Evolutionary conservation across 1,139 yeast species (phyloP), one percentile per base, ranked within the genome.

Genomic region (Hansenula anomala): DNA sequence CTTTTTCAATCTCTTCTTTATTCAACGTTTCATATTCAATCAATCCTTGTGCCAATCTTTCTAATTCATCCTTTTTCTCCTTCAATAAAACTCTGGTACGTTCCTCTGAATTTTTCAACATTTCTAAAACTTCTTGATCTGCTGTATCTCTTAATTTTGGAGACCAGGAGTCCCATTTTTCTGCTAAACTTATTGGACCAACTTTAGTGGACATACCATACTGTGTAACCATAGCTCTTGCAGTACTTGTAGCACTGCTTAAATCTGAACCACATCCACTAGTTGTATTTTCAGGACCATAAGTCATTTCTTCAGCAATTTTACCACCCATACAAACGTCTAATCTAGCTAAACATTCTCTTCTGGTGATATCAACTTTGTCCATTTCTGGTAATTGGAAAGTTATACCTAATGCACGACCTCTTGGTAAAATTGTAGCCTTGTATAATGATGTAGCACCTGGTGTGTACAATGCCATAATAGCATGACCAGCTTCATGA

Each of bases 261-360:
- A 92, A 73, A 64, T 92, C 99, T 14, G 94, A 82, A 1, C 95
- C 84, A 66, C 97, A 90, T 9, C 97, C 97, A 51, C 92, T 79
- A 1, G 98, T 92, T 15, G 94, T 96, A 58, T 90, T 87, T 41
- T 88, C 96, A 34, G 80, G 74, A 3, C 98, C 98, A 58, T 87
- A 87, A 35, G 86, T 73, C 71, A 88, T 70, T 60, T 90, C 97
- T 67, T 92, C 99, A 25, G 98, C 98, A 45, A 90, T 81, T 61
- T 90, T 90, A 46, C 99, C 99, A 45, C 98, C 99, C 98, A 92
- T 92, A 60, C 96, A 89, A 38, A 92, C 98, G 61, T 92, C 98
- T 49, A 92, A 67, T 49, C 95, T 71, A 0, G 98, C 97, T 49
- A 84, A 71, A 59, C 96, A 86, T 65, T 92, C 98, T 47, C 74